Conservation (phyloP, 139 green algal genomes). For the Chara braunii region DNA sequence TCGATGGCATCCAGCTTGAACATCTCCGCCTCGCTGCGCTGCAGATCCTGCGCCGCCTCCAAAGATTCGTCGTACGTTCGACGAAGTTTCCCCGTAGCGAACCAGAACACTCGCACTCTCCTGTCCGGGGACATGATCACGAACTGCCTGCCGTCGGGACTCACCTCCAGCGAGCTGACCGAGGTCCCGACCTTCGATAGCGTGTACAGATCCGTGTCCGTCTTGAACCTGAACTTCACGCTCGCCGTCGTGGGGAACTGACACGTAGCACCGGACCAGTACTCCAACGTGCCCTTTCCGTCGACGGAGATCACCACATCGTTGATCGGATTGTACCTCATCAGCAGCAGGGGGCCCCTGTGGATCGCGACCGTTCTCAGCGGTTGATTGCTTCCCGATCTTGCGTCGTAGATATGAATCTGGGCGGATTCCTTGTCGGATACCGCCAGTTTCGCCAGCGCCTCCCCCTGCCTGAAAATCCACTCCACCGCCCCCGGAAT, state of each 20-base stretch:
- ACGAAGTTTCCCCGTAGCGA: conserved; percentile 73
- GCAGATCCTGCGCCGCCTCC: conserved; percentile 70
- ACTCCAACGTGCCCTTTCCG: conserved; percentile 72
- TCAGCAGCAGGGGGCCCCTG: conserved; percentile 51
- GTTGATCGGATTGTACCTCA: conserved; percentile 63
- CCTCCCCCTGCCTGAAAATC: conserved; percentile 52
- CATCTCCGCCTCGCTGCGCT: conserved; percentile 54
- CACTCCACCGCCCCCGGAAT: conserved; percentile 71
- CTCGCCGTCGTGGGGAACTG: conserved; percentile 23
- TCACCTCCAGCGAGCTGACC: conserved; percentile 42
- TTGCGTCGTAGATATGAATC: conserved; percentile 76
- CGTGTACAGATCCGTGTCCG: conserved; percentile 90
- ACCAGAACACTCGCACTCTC: conserved; percentile 79
- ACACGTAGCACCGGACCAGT: conserved; percentile 62
- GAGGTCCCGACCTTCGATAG: conserved; percentile 74
- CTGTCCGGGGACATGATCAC: conserved; percentile 62
- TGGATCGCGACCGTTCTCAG: conserved; percentile 55
- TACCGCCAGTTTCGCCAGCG: conserved; percentile 67
- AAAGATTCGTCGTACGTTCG: conserved; percentile 78
- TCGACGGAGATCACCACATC: conserved; percentile 56
- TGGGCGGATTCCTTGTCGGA: conserved; percentile 58
- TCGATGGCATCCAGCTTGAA: conserved; percentile 81
- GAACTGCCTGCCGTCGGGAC: conserved; percentile 72
- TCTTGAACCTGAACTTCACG: conserved; percentile 57
- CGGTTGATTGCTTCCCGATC: conserved; percentile 45